Evolutionary conservation across 1,139 yeast genomes (phyloP), one percentile per base, ranked within the genome.

Genomic region (Sugiyamaella japonica): DNA sequence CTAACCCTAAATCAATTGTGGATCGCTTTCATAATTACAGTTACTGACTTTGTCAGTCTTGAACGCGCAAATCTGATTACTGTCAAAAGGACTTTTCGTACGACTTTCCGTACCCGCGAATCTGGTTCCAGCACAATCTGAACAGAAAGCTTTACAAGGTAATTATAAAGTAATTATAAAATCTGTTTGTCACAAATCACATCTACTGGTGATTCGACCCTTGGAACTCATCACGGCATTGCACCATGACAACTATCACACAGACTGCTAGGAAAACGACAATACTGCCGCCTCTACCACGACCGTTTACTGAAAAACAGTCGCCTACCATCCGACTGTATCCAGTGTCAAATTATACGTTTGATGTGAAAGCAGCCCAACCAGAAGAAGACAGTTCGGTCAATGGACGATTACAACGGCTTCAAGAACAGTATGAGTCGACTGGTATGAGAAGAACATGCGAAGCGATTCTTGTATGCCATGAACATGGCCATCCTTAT

Each of bases 401-500:
- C 2, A 53, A 53, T 13, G 68, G 67, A 10, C 58, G 72, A 16
- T 50, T 68, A 34, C 66, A 65, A 25, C 58, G 68, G 13, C 59
- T 72, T 34, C 67, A 66, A 23, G 62, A 63, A 8, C 73, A 70
- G 45, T 70, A 71, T 56, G 65, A 65, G 23, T 52, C 53, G n/a
- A 58, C 62, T 41, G 75, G 74, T 1, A 67, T 68, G 63, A 59
- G 74, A 29, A 60, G 75, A 37, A 68, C 70, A 12, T 66, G 71
- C 43, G 75, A 73, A 52, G 73, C 70, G 9, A 59, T 73, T 6
- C 56, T 72, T 16, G 60, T 70, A 12, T 65, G 72, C 45, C 75
- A 72, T 44, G 71, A 71, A 38, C 69, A 66, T 50, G 72, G 73
- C 7, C 70, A 66, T 37, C 75, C 76, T 3, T 69, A 66, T 43